phyloP scores from a whole-genome alignment of 2,329 filamentous ascomycete species.

The Colletotrichum higginsianum region DNA sequence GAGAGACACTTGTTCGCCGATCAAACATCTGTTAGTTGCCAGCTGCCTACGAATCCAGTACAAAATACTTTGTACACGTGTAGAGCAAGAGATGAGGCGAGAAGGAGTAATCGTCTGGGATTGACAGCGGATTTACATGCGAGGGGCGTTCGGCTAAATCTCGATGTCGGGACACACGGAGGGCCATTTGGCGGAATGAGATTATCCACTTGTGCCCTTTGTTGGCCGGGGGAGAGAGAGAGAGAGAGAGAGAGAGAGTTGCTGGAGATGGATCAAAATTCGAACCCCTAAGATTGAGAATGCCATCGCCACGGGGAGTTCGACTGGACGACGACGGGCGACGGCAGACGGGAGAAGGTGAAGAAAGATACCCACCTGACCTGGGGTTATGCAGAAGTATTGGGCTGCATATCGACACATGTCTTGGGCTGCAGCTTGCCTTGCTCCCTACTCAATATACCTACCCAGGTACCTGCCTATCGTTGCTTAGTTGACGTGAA shows the following conservation, averaged over 20 bases:
- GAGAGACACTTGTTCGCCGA: slow-evolving; percentile 8
- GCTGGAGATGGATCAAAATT: slow-evolving; percentile 32
- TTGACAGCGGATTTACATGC: slow-evolving; percentile 5
- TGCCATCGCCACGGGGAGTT: slow-evolving; percentile 28
- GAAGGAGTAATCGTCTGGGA: slow-evolving; percentile 22
- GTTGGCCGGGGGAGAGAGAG: slow-evolving; percentile 35
- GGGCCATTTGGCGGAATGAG: slow-evolving; percentile 34
- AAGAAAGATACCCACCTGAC: neutral
- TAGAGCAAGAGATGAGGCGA: neutral
- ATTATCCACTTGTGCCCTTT: slow-evolving; percentile 28
- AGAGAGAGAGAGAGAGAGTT: slow-evolving; percentile 32
- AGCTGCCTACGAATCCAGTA: neutral
- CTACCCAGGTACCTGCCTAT: neutral
- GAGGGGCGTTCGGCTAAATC: slow-evolving; percentile 18
- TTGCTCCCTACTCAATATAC: neutral
- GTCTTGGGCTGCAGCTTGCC: slow-evolving; percentile 16
- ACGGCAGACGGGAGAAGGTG: neutral
- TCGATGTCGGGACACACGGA: slow-evolving; percentile 28
- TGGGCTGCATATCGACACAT: slow-evolving; percentile 1
- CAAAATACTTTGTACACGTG: too few species aligned
- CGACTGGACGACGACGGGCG: slow-evolving; percentile 6
- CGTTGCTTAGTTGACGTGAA: slow-evolving; percentile 28
- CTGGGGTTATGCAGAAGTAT: neutral
- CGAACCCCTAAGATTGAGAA: slow-evolving; percentile 31
- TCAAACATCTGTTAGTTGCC: slow-evolving; percentile 9